A percentile compares a stretch with the other conserved stretches of the same genome.
These are phyloP conservation scores for Cryptosporidium sp. DNA, from an alignment of 169 alveolate genomes.

Conservation along the genomic window DNA sequence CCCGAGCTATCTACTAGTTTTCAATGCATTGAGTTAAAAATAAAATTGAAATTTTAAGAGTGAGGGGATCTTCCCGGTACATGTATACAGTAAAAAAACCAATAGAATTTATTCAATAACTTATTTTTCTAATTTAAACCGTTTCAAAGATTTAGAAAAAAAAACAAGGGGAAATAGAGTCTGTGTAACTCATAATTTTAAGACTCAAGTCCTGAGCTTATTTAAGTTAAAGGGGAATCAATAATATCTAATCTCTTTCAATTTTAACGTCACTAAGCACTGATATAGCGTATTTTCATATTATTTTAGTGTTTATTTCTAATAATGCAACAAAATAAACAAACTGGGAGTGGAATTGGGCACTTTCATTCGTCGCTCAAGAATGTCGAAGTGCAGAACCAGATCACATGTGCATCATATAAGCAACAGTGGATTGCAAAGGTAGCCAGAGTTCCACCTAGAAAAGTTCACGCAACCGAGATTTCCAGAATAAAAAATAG, in stretches of 20 bases:
- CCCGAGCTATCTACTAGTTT: background rate
- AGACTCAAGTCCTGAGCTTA: background rate
- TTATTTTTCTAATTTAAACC: background rate
- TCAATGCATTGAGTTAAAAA: background rate
- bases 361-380: background rate
- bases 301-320: background rate
- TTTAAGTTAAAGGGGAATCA: too few species aligned
- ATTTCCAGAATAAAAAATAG: slow-evolving; percentile 49
- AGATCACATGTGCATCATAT: background rate
- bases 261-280: background rate
- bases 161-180: background rate
- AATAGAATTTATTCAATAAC: background rate
- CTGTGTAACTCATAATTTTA: background rate
- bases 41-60: slow-evolving; percentile 7
- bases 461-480: slow-evolving; percentile 55
- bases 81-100: background rate
- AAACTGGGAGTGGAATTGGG: slow-evolving; percentile 8
- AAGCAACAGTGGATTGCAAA: slow-evolving; percentile 60
- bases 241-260: background rate
- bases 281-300: too few species aligned
- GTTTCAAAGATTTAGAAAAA: background rate
- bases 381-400: background rate
- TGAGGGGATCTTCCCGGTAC: slow-evolving; percentile 33
- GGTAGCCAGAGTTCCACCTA: slow-evolving; percentile 50
- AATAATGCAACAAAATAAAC: slow-evolving; percentile 33